Evolutionary conservation across 2,329 filamentous ascomycete genomes (phyloP).

Genomic region (Colletotrichum filicis): DNA sequence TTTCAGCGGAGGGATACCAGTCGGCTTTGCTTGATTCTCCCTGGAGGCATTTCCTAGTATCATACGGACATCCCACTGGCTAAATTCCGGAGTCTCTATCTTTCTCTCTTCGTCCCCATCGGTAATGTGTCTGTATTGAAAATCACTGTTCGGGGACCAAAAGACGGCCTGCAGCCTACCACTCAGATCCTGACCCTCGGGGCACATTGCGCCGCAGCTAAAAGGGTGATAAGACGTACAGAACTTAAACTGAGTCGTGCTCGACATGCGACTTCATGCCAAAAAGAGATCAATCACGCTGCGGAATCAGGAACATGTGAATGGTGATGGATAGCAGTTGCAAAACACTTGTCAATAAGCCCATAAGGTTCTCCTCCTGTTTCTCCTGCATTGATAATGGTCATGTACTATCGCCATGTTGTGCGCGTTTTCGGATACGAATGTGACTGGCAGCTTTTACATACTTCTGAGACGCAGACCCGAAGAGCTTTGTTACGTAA

Average conservation of each 20-base stretch:
- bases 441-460: neutral
- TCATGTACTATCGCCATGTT: neutral
- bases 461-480: constrained; percentile 3
- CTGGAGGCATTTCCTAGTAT: constrained; percentile 23
- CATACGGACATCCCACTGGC: neutral
- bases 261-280: neutral
- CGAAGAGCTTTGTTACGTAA: constrained; percentile 11
- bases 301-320: neutral
- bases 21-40: constrained; percentile 26
- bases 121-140: neutral
- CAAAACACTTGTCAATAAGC: neutral
- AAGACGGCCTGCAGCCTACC: neutral
- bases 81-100: neutral
- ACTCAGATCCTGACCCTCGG: constrained; percentile 9
- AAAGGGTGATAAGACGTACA: neutral
- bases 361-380: neutral
- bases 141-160: neutral
- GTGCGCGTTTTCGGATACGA: constrained; percentile 5
- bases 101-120: neutral
- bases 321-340: neutral
- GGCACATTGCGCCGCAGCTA: constrained; percentile 20
- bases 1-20: neutral
- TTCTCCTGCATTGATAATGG: neutral
- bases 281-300: neutral
- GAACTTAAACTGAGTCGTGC: neutral